These are phyloP conservation scores for Erodium maritimum DNA, from an alignment of 345 rosid species.

Conservation along the genomic window DNA sequence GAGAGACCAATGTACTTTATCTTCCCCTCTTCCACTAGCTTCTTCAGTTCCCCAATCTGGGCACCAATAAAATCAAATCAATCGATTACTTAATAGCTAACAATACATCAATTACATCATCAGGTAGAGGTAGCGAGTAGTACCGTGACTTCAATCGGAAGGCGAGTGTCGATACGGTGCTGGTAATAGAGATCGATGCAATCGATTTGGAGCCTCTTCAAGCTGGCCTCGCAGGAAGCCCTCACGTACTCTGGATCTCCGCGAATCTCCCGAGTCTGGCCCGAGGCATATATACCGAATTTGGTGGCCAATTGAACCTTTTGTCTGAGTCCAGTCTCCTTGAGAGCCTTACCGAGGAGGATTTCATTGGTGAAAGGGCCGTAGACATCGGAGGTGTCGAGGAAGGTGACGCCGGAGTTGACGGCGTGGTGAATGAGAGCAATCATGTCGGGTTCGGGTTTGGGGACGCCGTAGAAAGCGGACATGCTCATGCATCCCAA, in stretches of 20 bases:
- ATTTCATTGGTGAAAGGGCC: conserved; percentile 41
- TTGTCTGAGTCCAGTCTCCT: conserved; percentile 29
- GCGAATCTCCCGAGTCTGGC: conserved; percentile 16
- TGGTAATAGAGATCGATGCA: conserved; percentile 60
- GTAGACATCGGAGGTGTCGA: conserved; percentile 39
- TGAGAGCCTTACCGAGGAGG: conserved; percentile 30
- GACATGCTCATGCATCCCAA: conserved; percentile 56
- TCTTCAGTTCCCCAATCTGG: conserved; percentile 56
- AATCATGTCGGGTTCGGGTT: conserved; percentile 39
- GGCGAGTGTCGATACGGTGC: conserved; percentile 38
- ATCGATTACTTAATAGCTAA: neutral
- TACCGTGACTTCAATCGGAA: conserved; percentile 60
- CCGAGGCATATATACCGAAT: conserved; percentile 23
- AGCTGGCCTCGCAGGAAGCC: conserved; percentile 46
- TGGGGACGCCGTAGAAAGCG: conserved; percentile 31
- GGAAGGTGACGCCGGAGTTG: conserved; percentile 35
- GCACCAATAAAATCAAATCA: neutral
- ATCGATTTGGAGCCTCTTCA: conserved; percentile 40
- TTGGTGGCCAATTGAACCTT: conserved; percentile 54
- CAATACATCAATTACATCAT: too few relatives aligned
- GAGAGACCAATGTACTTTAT: conserved; percentile 60
- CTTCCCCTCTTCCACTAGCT: conserved; percentile 64
- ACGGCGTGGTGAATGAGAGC: conserved; percentile 38
- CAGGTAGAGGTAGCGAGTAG: neutral
- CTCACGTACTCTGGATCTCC: conserved; percentile 54